Conservation (phyloP, 2,329 filamentous ascomycete species). For the Epichloe hybrida region DNA sequence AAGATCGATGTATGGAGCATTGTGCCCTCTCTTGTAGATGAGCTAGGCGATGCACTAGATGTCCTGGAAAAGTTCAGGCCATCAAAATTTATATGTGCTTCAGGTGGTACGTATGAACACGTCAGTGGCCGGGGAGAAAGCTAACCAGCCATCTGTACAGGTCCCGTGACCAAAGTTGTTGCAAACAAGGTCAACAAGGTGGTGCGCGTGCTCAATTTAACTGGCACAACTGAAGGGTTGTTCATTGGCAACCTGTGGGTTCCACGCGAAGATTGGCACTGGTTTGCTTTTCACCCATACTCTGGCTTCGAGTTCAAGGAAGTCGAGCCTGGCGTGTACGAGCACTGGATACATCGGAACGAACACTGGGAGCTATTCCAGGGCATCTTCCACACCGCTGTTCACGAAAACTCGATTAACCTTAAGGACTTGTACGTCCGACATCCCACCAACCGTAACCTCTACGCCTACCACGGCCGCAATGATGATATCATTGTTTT, state of each 20-base stretch:
- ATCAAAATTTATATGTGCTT: conserved; percentile 24
- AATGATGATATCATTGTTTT: conserved; percentile 18
- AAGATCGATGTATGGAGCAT: conserved; percentile 26
- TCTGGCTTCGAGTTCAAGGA: conserved; percentile 22
- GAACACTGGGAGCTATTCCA: conserved; percentile 17
- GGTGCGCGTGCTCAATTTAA: conserved; percentile 20
- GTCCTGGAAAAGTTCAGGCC: conserved; percentile 17
- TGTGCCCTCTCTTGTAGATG: conserved; percentile 22
- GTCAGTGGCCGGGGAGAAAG: background rate
- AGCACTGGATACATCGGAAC: conserved; percentile 20
- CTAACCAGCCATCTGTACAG: background rate
- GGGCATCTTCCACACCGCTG: conserved; percentile 22
- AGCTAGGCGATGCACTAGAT: conserved; percentile 18
- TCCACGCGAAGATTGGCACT: conserved; percentile 17
- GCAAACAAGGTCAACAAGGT: conserved; percentile 18
- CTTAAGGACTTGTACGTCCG: conserved; percentile 18
- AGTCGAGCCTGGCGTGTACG: conserved; percentile 15
- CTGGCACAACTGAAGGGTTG: conserved; percentile 20
- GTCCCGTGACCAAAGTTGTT: conserved; percentile 16
- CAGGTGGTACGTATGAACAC: conserved; percentile 10
- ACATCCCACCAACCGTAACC: conserved; percentile 14
- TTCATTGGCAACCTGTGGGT: conserved; percentile 20
- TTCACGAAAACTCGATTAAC: conserved; percentile 13
- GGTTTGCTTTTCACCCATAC: conserved; percentile 20
- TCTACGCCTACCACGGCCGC: conserved; percentile 18